Evolutionary conservation across 2,329 filamentous ascomycete genomes (phyloP).

Genomic region (Penicillium sclerotigenum): DNA sequence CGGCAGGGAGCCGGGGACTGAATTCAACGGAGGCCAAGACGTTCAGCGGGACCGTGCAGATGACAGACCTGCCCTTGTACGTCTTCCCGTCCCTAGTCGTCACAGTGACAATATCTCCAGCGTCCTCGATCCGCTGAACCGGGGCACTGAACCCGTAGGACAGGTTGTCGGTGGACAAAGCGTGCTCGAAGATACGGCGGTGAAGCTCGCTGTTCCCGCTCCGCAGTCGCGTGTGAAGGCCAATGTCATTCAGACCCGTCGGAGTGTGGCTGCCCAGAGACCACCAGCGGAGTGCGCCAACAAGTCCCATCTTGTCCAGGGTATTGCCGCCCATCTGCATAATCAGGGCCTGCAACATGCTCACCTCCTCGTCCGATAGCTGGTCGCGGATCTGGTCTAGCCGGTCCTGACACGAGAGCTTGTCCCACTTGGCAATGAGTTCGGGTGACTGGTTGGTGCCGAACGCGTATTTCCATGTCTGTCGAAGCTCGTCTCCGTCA

Average conservation of each 20-base stretch:
- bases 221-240: background rate
- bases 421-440: background rate
- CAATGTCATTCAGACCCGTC: slow-evolving; percentile 21
- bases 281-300: slow-evolving; percentile 31
- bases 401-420: slow-evolving; percentile 28
- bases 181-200: background rate
- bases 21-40: background rate
- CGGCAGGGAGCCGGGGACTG: background rate
- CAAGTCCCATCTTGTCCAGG: slow-evolving; percentile 25
- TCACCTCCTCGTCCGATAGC: background rate
- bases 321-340: slow-evolving; percentile 13
- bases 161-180: background rate
- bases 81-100: background rate
- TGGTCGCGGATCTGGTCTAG: slow-evolving; percentile 19
- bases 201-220: background rate
- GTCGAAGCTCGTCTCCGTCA: background rate
- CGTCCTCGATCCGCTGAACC: background rate
- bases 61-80: background rate
- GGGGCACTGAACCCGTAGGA: background rate
- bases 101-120: background rate
- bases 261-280: slow-evolving; percentile 28
- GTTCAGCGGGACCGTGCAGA: background rate
- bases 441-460: background rate
- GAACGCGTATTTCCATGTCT: background rate
- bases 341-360: background rate